Evolutionary conservation across 2,329 filamentous ascomycete genomes (phyloP).

Genomic region (Nigrospora oryzae): DNA sequence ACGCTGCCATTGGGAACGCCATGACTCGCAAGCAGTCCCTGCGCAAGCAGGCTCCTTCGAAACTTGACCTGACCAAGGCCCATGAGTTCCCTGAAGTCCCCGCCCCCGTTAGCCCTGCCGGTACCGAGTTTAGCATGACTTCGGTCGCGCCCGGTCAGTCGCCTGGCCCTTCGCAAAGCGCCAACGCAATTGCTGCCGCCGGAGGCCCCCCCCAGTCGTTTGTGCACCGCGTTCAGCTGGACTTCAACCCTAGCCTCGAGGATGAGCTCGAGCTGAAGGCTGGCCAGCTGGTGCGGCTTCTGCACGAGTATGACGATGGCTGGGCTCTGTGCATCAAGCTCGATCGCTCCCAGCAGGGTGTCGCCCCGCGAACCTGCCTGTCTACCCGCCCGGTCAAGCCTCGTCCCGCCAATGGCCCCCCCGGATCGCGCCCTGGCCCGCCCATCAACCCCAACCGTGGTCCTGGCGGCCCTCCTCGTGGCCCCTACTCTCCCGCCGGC

Average conservation of each 20-base stretch:
- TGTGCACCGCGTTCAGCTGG: conserved; percentile 88
- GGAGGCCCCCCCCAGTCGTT: conserved; percentile 51
- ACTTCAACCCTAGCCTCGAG: conserved; percentile 86
- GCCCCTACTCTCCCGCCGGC: conserved; percentile 23
- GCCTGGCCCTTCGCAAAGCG: conserved; percentile 37
- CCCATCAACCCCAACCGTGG: conserved; percentile 37
- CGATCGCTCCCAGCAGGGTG: conserved; percentile 86
- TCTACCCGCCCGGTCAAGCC: conserved; percentile 89
- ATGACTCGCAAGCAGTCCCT: conserved; percentile 48
- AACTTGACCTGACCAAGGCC: conserved; percentile 45
- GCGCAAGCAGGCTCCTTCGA: conserved; percentile 40
- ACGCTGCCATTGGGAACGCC: conserved; percentile 24
- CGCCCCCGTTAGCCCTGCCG: conserved; percentile 46
- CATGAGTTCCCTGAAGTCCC: neutral
- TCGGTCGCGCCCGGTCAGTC: conserved; percentile 40
- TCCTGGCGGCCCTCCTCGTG: conserved; percentile 18
- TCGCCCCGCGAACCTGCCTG: conserved; percentile 86
- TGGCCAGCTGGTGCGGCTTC: conserved; percentile 77
- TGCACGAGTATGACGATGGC: conserved; percentile 96
- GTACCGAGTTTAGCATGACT: conserved; percentile 53
- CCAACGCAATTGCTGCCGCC: conserved; percentile 53
- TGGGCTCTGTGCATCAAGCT: conserved; percentile 93
- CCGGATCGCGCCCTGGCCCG: conserved; percentile 35
- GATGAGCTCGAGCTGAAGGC: conserved; percentile 79
- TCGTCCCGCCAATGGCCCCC: conserved; percentile 46